Conservation (phyloP, 108 stramenopile species). For the Nannochloropsis gaditana region DNA sequence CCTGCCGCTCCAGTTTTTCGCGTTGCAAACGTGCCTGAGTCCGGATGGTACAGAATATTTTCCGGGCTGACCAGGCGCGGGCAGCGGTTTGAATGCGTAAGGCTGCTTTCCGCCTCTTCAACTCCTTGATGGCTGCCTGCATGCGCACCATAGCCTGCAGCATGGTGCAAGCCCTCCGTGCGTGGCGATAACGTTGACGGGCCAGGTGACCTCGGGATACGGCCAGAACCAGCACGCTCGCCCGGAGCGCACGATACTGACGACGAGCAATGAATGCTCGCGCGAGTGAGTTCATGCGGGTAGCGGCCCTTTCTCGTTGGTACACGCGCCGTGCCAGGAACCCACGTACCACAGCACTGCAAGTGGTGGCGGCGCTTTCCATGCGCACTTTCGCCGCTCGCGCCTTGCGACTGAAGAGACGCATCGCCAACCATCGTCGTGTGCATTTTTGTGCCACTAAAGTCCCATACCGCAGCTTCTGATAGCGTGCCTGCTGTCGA, state of each 20-base stretch:
- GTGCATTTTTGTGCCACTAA: not conserved
- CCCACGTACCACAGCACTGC: constrained; percentile 4
- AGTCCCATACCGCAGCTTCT: not conserved
- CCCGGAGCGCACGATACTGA: not conserved
- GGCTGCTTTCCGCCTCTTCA: not conserved
- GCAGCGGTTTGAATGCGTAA: not conserved
- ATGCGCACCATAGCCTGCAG: not conserved
- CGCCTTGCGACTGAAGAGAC: constrained; percentile 4
- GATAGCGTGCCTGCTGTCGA: not conserved
- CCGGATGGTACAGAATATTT: constrained; percentile 20
- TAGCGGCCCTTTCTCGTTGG: not conserved
- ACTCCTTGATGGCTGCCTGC: not conserved
- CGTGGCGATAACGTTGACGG: not conserved
- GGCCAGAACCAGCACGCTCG: not conserved
- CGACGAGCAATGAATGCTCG: not conserved
- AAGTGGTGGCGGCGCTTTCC: not conserved
- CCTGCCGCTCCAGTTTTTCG: constrained; percentile 13
- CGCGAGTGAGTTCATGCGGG: not conserved
- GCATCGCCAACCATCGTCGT: constrained; percentile 19
- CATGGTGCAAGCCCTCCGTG: not conserved
- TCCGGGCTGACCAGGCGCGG: constrained; percentile 20
- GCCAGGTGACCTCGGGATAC: not conserved
- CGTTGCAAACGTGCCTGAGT: constrained; percentile 10
- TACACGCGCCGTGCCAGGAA: constrained; percentile 13
- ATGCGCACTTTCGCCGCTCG: not conserved